Base-by-base conservation (phyloP, 192 early-diverging fungal genomes). In the Coemansia sp. region DNA sequence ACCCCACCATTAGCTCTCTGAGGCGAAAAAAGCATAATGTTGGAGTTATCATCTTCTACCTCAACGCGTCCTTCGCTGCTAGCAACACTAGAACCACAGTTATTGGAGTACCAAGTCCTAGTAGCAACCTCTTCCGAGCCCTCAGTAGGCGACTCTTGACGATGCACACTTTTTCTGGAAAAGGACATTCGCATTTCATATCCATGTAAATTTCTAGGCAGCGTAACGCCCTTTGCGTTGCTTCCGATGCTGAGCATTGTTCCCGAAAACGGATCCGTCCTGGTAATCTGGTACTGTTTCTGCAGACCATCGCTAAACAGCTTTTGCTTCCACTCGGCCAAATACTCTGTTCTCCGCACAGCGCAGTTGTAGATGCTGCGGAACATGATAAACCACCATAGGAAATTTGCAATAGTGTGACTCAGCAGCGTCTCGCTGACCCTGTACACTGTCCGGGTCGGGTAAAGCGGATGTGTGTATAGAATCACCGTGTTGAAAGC, bases 331-430 rank as follows among this genome's bases (percentile, higher is more conserved):
- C 80, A 85, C 52, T 62, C 64, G 11, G 45, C 61, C 57, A 85
- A 51, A 18, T 78, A 81, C 61, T 52, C 39, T 11, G 70, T 35
- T 8, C 84, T 68, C 5, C 73, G 70, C 35, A 76, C 55, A 2
- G 79, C 72, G 63, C 78, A 81, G 37, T 73, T 78, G 51, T 72
- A 76, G 39, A 85, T 73, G 53, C 79, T 64, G 33, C 45, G 60
- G 68, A 66, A 81, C 84, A 85, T 85, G 53, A 85, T 85, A 38
- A 74, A 85, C 84, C 84, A 85, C 75, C 79, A 81, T 5, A 85
- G 59, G 32, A 81, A 74, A 39, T 81, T 81, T 43, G 73, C 61
- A n/a, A 81, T 57, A 3, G 71, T 12, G 34, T 81, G 75, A 51
- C 73, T 78, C 4, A 63, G 2, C 48, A 85, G 12, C 0, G 75